A percentile compares a stretch with the other conserved stretches of the same genome.
Conservation (phyloP, 2,329 filamentous ascomycete species). For the Colletotrichum shisoi region DNA sequence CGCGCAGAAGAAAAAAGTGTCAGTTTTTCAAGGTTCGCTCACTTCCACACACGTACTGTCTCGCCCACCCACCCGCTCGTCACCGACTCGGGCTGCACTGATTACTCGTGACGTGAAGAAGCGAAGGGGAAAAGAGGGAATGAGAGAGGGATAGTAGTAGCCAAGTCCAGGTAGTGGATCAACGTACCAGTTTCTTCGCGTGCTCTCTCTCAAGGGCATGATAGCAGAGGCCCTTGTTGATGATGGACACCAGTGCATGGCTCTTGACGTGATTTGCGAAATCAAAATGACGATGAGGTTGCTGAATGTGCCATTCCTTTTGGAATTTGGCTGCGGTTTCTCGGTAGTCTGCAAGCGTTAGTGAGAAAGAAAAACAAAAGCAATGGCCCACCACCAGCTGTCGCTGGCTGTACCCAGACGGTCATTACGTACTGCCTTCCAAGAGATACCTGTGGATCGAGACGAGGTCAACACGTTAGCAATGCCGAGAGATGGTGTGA, state of each 20-base stretch:
- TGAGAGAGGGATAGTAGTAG: constrained; percentile 33
- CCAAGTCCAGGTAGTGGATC: constrained; percentile 21
- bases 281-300: constrained; percentile 68
- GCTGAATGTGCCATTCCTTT: constrained; percentile 71
- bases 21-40: constrained; percentile 46
- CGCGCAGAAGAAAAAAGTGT: constrained; percentile 46
- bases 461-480: constrained; percentile 33
- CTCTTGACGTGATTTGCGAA: constrained; percentile 72
- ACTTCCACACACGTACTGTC: constrained; percentile 20
- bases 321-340: constrained; percentile 73
- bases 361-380: constrained; percentile 19
- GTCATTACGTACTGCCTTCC: constrained; percentile 65
- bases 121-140: constrained; percentile 15
- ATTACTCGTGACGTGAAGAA: constrained; percentile 38
- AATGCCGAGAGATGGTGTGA: constrained; percentile 16
- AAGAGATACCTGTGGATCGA: constrained; percentile 61
- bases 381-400: constrained; percentile 32
- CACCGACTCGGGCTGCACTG: constrained; percentile 20
- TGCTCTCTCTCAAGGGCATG: constrained; percentile 66
- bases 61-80: constrained; percentile 39
- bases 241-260: constrained; percentile 68
- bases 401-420: constrained; percentile 31
- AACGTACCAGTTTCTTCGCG: constrained; percentile 59
- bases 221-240: constrained; percentile 71
- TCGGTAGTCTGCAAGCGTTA: constrained; percentile 64